These are phyloP conservation scores for Rhizomucor pusillus DNA, from an alignment of 371 early-diverging fungal species.

Conservation along the genomic window DNA sequence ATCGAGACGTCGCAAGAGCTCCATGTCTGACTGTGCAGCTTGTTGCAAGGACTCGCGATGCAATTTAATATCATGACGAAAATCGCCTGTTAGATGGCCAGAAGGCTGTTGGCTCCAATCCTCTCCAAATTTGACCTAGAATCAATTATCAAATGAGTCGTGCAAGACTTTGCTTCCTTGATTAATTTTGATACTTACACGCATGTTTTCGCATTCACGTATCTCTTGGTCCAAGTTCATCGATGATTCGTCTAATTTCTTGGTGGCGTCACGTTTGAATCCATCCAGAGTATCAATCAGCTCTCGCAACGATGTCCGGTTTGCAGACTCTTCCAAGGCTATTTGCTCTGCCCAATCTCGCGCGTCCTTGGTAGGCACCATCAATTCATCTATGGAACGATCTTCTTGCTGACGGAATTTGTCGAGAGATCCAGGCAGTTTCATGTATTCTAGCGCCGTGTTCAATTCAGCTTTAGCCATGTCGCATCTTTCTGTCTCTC, in stretches of 20 bases:
- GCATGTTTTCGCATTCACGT: slow-evolving; percentile 73
- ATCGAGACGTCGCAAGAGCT: slow-evolving; percentile 57
- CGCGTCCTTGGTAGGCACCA: slow-evolving; percentile 58
- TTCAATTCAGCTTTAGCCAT: slow-evolving; percentile 85
- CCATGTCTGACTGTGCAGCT: slow-evolving; percentile 72
- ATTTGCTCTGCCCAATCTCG: slow-evolving; percentile 63
- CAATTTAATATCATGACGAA: slow-evolving; percentile 76
- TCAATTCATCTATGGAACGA: slow-evolving; percentile 36
- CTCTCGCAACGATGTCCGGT: slow-evolving; percentile 45
- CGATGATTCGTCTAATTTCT: slow-evolving; percentile 62
- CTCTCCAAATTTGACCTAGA: slow-evolving; percentile 68
- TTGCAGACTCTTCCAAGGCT: slow-evolving; percentile 40
- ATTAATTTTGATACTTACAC: slow-evolving; percentile 46
- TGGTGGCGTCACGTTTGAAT: slow-evolving; percentile 56
- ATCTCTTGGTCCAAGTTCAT: slow-evolving; percentile 81
- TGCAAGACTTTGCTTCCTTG: not conserved
- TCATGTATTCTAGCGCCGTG: slow-evolving; percentile 82
- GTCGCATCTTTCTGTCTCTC: slow-evolving; percentile 73
- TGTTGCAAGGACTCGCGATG: slow-evolving; percentile 78
- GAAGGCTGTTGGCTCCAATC: slow-evolving; percentile 88
- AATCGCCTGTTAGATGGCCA: slow-evolving; percentile 64
- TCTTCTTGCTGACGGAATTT: slow-evolving; percentile 63
- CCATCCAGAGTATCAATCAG: slow-evolving; percentile 58
- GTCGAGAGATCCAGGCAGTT: slow-evolving; percentile 72
- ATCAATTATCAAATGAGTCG: not conserved